Base-by-base conservation (phyloP, 805 yeast genomes). In the Wickerhamiella hasegawae region DNA sequence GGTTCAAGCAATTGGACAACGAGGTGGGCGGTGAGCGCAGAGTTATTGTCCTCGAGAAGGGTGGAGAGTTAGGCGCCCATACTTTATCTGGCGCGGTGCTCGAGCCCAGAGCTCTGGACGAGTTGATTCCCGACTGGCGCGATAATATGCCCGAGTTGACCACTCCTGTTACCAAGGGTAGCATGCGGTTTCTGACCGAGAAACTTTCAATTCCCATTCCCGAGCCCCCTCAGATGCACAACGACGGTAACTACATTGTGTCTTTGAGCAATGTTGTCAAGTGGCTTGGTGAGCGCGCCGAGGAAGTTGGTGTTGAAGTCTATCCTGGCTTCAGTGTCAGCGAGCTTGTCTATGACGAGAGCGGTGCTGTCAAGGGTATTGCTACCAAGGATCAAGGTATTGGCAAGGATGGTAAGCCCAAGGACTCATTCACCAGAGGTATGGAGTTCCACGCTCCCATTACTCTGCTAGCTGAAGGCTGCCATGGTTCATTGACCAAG, bases 391-490 rank as follows among this genome's bases (percentile, higher is more conserved):
- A 90, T 55, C 71, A 77, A 73, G 98, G 98, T 12, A 60, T 90
- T 14, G 68, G 74, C 33, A 76, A 73, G 45, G 58, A 66, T 38
- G 95, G 94, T 15, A 53, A 62, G 23, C 93, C 94, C 21, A 80
- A 76, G 48, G 79, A 69, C 43, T 64, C 71, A n/a, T 90, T 82
- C 56, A 95, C 90, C 57, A 69, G 94, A 44, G 98, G 98, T 18
- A 81, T 90, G 95, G 97, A 83, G 57, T 90, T 90, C 57, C 90
- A 77, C 46, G 82, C 98, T 4, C 71, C 90, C 47, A 65, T 76
- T 40, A 85, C 96, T 0, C 78, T 90, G 14, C 66, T 90, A 22
- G 94, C 94, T 4, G 98, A 90, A 59, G 98, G 98, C n/a, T 90
- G 98, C 53, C 97, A 85, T 57, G 98, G 98, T 0, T 84, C 95